Base-by-base conservation (phyloP, 2,329 filamentous ascomycete genomes). In the Cercospora sp. region DNA sequence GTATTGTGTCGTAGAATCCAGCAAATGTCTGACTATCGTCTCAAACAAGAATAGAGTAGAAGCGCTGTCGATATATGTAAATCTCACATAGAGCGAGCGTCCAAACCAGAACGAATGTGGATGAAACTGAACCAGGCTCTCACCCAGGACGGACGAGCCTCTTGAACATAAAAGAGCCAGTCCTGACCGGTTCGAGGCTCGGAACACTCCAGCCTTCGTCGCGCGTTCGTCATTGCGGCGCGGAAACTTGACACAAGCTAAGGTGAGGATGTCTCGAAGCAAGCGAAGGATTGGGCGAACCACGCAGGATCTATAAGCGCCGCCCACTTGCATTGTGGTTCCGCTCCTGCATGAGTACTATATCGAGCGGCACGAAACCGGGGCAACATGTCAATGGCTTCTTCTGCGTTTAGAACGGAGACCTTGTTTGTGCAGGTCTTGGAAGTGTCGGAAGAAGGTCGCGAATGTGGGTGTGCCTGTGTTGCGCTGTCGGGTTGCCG, bases 211-310 rank as follows among this genome's bases (percentile, higher is more conserved):
- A 57, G 62, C 32, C 49, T 24, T 64, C 32, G n/a, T 32, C 4
- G 62, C 62, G 62, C 62, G 32, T 40, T 64, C 49, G 62, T 64
- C 62, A 58, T 58, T 64, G 62, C 62, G 51, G 62, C 51, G 62
- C 62, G 53, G 62, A 59, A 13, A 64, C 24, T 37, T 64, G 62
- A 43, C 37, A 64, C 62, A 64, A 18, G 62, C 62, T 64, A 64
- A 40, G 51, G 26, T 37, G 21, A 32, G 51, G 21, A 28, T 28
- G 34, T 37, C 55, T 24, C 26, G 12, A 13, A 63, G 49, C 45
- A 51, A 43, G 62, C 55, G 55, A 64, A 58, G 62, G 49, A 58
- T 58, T 58, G n/a, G 51, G 62, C 51, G 62, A 64, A 37, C 37
- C 51, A 58, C 34, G 34, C 28, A 45, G 18, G 21, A 64, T 32